phyloP scores from a whole-genome alignment of 192 early-diverging fungal species.

The Rhizoclosmatium globosum region DNA sequence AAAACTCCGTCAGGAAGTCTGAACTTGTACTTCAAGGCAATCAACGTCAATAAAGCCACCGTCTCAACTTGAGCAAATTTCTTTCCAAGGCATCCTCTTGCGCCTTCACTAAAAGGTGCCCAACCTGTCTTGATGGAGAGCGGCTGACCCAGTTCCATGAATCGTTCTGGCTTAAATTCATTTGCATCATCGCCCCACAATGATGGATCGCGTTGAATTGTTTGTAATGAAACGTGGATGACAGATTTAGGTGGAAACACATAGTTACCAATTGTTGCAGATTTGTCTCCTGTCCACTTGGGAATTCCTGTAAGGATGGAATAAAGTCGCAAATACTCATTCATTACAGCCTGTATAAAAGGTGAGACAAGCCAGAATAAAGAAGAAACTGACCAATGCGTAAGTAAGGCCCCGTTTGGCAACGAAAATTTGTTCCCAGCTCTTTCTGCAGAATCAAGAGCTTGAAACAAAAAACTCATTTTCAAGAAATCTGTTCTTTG shows the following conservation, averaged over 20 bases:
- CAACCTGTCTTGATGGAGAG: conserved; percentile 11
- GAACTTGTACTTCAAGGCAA: conserved; percentile 31
- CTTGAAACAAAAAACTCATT: too few species aligned
- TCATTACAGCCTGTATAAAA: too few species aligned
- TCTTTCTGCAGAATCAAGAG: too few species aligned
- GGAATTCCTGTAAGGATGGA: too few species aligned
- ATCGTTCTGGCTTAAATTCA: conserved; percentile 18
- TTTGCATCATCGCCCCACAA: conserved; percentile 17
- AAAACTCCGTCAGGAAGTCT: conserved; percentile 6
- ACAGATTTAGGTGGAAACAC: conserved; percentile 24
- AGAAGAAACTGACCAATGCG: too few species aligned
- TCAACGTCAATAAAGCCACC: conserved; percentile 32
- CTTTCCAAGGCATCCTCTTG: too few species aligned
- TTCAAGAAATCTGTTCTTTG: too few species aligned
- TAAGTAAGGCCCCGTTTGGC: too few species aligned
- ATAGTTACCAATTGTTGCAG: not conserved
- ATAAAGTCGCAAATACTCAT: too few species aligned
- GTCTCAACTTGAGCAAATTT: not conserved
- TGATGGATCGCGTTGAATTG: conserved; percentile 26
- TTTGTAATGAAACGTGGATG: not conserved
- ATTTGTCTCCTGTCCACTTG: too few species aligned
- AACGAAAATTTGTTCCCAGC: too few species aligned
- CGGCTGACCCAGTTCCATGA: not conserved
- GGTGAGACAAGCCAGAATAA: too few species aligned
- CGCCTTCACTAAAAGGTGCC: conserved; percentile 25